Base-by-base conservation (phyloP, 352 stramenopile genomes). In the Plasmopara halstedii region DNA sequence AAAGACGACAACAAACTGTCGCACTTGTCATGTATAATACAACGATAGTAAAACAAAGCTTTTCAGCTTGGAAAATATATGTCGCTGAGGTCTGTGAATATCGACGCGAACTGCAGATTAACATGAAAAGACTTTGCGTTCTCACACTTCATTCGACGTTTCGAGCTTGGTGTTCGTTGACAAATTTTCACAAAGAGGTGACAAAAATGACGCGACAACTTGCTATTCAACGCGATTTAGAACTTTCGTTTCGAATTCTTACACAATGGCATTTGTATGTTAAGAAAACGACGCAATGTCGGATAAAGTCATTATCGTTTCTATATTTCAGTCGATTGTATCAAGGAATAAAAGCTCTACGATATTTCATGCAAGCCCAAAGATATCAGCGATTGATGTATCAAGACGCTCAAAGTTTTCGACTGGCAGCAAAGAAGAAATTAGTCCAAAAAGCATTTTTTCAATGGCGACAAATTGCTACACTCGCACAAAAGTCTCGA, bases 111-210 rank as follows among this genome's bases (percentile, higher is more conserved):
- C 43, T 85, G 1, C 72, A 85, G 22, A 47, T 61, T 9, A 73
- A 72, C 23, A 85, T 73, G 0, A 70, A 87, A 41, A 53, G 75
- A 29, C 60, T 85, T 1, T 72, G 85, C 19, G 56, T 85, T 1
- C 50, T 85, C 20, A 21, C 74, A n/a, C 37, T 87, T 19, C 85
- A 70, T 39, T 83, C 72, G 5, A 49, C 38, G 0, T 83, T 87
- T 31, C 55, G 75, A 17, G 75, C 70, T 25, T 87, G 75, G 75
- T 34, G 31, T 6, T 49, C 47, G 46, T 26, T 37, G 36, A 17
- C 64, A 63, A 2, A 50, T 66, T 18, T 11, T 4, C 25, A 29
- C 25, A 58, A 59, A 15, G 70, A 62, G 14, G 29, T 76, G 10
- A 27, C 18, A 29, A n/a, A 9, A 6, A 40, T 79, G 3, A 18